phyloP scores from a whole-genome alignment of 73 alveolate species.

The Paramecium pentaurelia region DNA sequence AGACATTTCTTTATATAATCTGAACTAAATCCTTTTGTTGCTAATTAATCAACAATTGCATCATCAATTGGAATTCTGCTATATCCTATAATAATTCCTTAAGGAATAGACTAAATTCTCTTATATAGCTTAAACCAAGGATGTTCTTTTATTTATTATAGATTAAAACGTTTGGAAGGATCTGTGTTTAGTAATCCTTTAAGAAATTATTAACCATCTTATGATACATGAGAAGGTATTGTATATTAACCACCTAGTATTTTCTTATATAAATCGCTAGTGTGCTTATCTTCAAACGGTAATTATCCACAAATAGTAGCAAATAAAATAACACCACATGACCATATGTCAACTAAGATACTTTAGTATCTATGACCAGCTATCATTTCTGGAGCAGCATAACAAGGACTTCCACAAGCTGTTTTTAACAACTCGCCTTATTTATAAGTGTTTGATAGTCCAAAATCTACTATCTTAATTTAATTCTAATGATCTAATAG shows the following conservation, averaged over 20 bases:
- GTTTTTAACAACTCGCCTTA: slow-evolving; percentile 49
- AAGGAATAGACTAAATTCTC: slow-evolving; percentile 48
- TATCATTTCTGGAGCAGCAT: slow-evolving; percentile 79
- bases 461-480: slow-evolving; percentile 86
- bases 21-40: slow-evolving; percentile 61
- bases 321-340: slow-evolving; percentile 87
- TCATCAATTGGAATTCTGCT: slow-evolving; percentile 64
- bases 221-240: slow-evolving; percentile 23
- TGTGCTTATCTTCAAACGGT: slow-evolving; percentile 89
- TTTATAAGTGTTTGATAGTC: slow-evolving; percentile 41
- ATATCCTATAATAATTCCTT: slow-evolving; percentile 57
- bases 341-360: slow-evolving; percentile 81
- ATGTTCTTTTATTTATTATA: slow-evolving; percentile 60
- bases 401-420: slow-evolving; percentile 74
- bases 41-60: slow-evolving; percentile 62
- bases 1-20: slow-evolving; percentile 73
- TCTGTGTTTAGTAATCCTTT: slow-evolving; percentile 55
- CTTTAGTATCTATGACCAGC: slow-evolving; percentile 84
- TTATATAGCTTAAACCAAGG: slow-evolving; percentile 69
- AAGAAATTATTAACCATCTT: slow-evolving; percentile 50
- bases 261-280: slow-evolving; percentile 82
- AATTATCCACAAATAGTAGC: slow-evolving; percentile 88
- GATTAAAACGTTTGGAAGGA: slow-evolving; percentile 58
- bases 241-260: slow-evolving; percentile 59
- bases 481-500: slow-evolving; percentile 74